Conservation (phyloP, 768 basidiomycete genomes). For the Brasilioporus rufonigricans region DNA sequence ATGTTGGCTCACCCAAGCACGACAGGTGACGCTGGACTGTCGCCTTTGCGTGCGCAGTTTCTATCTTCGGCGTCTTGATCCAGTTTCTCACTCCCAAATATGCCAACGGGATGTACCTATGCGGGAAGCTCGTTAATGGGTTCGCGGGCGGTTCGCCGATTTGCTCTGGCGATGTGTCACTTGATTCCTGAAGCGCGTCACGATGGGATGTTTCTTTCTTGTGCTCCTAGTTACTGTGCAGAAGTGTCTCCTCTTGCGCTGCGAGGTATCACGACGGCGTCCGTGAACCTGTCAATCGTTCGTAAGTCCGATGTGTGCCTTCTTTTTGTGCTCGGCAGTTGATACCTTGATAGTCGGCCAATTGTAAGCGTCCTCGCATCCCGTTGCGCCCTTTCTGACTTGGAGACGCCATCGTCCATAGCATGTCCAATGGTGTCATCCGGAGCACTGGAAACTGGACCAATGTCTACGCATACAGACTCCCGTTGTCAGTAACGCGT, state of each 20-base stretch:
- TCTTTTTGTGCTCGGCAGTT: not conserved
- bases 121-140: constrained; percentile 26
- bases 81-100: constrained; percentile 26
- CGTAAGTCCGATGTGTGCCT: not conserved
- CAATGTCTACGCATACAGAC: constrained; percentile 22
- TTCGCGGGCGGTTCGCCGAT: constrained; percentile 21
- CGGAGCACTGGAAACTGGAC: constrained; percentile 22
- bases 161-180: too few relatives aligned
- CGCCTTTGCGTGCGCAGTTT: constrained; percentile 19
- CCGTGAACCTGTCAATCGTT: not conserved
- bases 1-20: not conserved
- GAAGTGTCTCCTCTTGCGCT: not conserved
- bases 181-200: not conserved
- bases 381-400: not conserved
- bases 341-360: constrained; percentile 17
- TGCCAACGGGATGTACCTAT: constrained; percentile 23
- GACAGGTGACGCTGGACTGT: constrained; percentile 24
- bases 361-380: constrained; percentile 22
- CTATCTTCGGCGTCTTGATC: constrained; percentile 22
- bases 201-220: not conserved
- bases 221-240: not conserved
- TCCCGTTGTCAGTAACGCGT: constrained; percentile 24
- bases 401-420: not conserved
- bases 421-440: constrained; percentile 27
- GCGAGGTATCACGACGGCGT: not conserved